phyloP scores from a whole-genome alignment of 2,329 filamentous ascomycete species.

The Fusarium haematococcum region DNA sequence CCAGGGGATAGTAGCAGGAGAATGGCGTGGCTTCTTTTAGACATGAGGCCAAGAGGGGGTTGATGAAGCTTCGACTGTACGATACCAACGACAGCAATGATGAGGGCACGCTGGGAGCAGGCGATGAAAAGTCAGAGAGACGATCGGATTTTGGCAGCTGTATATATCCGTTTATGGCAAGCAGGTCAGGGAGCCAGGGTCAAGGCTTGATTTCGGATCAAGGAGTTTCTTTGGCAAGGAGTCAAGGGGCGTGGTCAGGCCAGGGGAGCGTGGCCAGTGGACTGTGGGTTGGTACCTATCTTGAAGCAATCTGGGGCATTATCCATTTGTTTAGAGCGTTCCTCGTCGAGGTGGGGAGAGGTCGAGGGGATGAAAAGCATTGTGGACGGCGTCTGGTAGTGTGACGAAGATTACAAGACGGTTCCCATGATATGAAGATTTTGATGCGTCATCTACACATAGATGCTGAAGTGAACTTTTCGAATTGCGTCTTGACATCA shows the following conservation, averaged over 20 bases:
- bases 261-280: constrained; percentile 6
- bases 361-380: constrained; percentile 2
- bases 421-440: background rate
- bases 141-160: constrained; percentile 17
- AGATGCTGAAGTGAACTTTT: background rate
- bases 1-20: background rate
- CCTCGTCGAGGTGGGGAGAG: background rate
- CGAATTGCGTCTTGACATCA: background rate
- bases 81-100: constrained; percentile 36
- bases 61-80: constrained; percentile 28
- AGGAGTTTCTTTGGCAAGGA: constrained; percentile 30
- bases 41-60: background rate
- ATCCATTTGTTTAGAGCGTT: background rate
- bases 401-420: background rate
- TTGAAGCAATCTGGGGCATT: constrained; percentile 5
- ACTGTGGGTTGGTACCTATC: constrained; percentile 13
- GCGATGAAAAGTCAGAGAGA: constrained; percentile 1
- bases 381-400: background rate
- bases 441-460: background rate
- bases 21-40: background rate
- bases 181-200: constrained; percentile 13
- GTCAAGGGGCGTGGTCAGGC: constrained; percentile 1
- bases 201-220: constrained; percentile 19
- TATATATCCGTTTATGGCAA: constrained; percentile 21
- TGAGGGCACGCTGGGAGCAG: constrained; percentile 11